phyloP scores from a whole-genome alignment of 1,284 basidiomycete species.

The Heterobasidion occidentale region DNA sequence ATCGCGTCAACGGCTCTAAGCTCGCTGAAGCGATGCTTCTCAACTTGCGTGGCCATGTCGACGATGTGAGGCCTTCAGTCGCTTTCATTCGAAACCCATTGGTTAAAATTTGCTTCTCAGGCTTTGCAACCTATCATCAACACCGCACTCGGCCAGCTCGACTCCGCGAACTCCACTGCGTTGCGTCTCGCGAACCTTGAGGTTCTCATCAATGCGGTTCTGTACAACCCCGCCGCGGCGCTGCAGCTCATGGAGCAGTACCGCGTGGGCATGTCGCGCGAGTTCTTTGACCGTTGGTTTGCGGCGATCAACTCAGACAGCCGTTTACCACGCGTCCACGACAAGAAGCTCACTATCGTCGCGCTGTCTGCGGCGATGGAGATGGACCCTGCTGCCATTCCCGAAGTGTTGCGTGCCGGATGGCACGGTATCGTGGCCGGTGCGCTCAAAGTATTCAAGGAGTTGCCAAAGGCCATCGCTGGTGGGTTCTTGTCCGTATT shows the following conservation, averaged over 20 bases:
- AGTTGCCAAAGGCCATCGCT: constrained; percentile 64
- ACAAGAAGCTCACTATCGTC: constrained; percentile 79
- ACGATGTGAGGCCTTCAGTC: constrained; percentile 48
- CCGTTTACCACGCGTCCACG: constrained; percentile 79
- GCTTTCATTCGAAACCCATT: not conserved
- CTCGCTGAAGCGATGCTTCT: constrained; percentile 79
- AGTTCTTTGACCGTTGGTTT: constrained; percentile 81
- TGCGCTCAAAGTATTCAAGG: constrained; percentile 65
- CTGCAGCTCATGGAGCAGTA: constrained; percentile 67
- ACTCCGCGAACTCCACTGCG: constrained; percentile 50
- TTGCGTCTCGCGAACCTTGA: constrained; percentile 76
- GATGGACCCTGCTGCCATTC: constrained; percentile 49
- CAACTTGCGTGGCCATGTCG: constrained; percentile 69
- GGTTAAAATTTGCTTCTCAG: constrained; percentile 16
- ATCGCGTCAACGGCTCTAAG: constrained; percentile 81
- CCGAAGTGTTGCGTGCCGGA: constrained; percentile 52
- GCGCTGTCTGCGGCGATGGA: constrained; percentile 72
- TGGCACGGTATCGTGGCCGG: constrained; percentile 72
- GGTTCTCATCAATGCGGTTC: constrained; percentile 77
- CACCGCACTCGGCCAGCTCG: constrained; percentile 50
- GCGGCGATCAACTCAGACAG: constrained; percentile 54
- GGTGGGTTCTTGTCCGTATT: constrained; percentile 29
- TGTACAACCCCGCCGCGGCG: constrained; percentile 77
- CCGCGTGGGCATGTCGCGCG: constrained; percentile 48
- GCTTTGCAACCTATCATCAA: constrained; percentile 49